Evolutionary conservation across 495 filamentous ascomycete genomes (phyloP).

Genomic region (Hypoxylon rickii): DNA sequence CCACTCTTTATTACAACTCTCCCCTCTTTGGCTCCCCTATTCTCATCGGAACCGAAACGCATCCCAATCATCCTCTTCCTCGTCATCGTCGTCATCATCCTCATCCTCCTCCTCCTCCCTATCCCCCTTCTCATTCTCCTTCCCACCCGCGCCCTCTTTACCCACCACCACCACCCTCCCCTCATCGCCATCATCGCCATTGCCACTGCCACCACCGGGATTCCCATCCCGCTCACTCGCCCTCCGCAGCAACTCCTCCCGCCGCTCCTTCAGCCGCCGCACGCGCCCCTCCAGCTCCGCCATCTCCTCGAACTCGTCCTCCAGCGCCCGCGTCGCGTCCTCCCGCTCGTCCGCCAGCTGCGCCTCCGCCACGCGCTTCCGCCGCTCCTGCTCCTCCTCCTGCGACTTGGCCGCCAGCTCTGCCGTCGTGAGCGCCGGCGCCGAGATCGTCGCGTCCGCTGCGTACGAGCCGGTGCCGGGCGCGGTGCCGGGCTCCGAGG

Average conservation of each 20-base stretch:
- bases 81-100: conserved; percentile 55
- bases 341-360: conserved; percentile 74
- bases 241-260: conserved; percentile 53
- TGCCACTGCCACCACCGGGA: no score
- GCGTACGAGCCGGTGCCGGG: conserved; percentile 20
- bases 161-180: conserved; percentile 13
- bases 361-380: conserved; percentile 64
- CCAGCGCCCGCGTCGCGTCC: conserved; percentile 77
- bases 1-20: not conserved
- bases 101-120: conserved; percentile 43
- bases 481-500: conserved; percentile 17
- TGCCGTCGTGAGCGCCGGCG: conserved; percentile 69
- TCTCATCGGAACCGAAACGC: conserved; percentile 64
- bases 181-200: conserved; percentile 1
- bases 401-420: conserved; percentile 74
- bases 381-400: conserved; percentile 58
- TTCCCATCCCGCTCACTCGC: not conserved
- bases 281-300: conserved; percentile 84
- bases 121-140: conserved; percentile 32
- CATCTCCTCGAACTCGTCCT: conserved; percentile 95
- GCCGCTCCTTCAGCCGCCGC: conserved; percentile 70
- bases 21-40: not conserved
- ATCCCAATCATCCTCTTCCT: conserved; percentile 67
- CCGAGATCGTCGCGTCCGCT: conserved; percentile 68
- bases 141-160: conserved; percentile 14